Conservation (phyloP, 1,284 basidiomycete genomes). For the Puccinia horiana region DNA sequence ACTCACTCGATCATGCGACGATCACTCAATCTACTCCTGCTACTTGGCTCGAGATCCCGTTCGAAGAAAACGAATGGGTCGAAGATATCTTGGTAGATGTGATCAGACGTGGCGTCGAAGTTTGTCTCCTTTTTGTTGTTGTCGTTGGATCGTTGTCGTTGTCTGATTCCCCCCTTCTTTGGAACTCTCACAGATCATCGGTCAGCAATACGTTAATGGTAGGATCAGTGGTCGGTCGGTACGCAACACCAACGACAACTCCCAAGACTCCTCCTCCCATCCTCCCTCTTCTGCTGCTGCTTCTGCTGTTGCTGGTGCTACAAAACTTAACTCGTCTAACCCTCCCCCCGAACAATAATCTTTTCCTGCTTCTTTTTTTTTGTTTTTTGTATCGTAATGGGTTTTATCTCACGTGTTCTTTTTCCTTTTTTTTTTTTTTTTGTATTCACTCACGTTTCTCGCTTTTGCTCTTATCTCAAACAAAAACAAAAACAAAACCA, state of each 20-base stretch:
- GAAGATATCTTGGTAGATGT: constrained; percentile 86
- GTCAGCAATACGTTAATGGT: constrained; percentile 48
- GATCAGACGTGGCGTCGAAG: constrained; percentile 75
- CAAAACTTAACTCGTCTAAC: too few species aligned
- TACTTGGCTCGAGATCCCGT: constrained; percentile 81
- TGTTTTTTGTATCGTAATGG: too few species aligned
- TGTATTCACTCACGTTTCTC: too few species aligned
- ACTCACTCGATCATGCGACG: constrained; percentile 73
- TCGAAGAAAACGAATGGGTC: constrained; percentile 85
- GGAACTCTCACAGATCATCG: constrained; percentile 23
- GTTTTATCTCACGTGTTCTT: too few species aligned
- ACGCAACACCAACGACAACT: constrained; percentile 1
- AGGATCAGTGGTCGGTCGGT: constrained; percentile 35
- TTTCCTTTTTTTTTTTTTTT: too few species aligned
- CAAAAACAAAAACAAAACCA: too few species aligned
- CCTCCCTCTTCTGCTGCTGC: not conserved
- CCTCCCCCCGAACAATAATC: too few species aligned
- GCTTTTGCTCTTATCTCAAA: too few species aligned
- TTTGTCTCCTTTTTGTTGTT: constrained; percentile 12
- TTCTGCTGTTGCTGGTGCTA: too few species aligned
- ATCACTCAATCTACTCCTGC: constrained; percentile 77
- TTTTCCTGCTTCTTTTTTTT: too few species aligned
- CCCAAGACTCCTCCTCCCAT: not conserved
- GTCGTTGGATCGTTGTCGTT: not conserved
- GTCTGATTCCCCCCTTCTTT: not conserved